Percentiles rank a stretch among this genome's conserved stretches.
Conservation (phyloP, 2,329 filamentous ascomycete species). For the Aspergillus fructus region DNA sequence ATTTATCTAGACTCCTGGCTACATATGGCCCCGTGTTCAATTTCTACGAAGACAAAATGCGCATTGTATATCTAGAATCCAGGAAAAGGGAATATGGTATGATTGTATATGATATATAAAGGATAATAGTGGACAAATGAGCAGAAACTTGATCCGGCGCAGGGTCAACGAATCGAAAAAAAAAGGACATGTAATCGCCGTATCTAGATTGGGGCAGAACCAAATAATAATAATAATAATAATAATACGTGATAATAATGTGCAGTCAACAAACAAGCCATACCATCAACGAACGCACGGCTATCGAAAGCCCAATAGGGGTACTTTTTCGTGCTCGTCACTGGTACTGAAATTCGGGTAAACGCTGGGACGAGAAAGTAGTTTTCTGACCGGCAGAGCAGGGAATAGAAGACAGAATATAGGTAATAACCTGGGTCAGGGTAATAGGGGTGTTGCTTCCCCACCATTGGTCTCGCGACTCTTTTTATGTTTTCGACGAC, state of each 20-base stretch:
- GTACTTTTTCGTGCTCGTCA: not conserved
- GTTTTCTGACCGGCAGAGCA: conserved; percentile 23
- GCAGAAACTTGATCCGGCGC: not conserved
- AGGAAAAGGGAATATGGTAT: not conserved
- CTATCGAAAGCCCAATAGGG: not conserved
- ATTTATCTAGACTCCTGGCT: no score
- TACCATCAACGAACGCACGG: not conserved
- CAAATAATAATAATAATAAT: not conserved
- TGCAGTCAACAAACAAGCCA: not conserved
- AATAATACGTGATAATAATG: conserved; percentile 1
- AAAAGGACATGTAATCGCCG: not conserved
- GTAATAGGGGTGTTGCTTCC: conserved; percentile 18
- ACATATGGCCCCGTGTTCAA: not conserved
- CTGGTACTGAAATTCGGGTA: not conserved
- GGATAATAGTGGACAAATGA: not conserved
- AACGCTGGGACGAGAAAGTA: not conserved
- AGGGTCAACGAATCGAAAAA: not conserved
- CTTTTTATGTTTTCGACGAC: conserved; percentile 22
- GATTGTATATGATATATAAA: not conserved
- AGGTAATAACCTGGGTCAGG: not conserved
- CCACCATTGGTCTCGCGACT: not conserved
- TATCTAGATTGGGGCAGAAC: not conserved
- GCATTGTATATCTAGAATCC: not conserved
- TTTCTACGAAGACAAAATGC: not conserved
- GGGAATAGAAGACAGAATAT: not conserved